Percentiles rank a stretch among this genome's conserved stretches.
These are phyloP conservation scores for Waitea zeae DNA, from an alignment of 1,284 basidiomycete species.

Conservation along the genomic window DNA sequence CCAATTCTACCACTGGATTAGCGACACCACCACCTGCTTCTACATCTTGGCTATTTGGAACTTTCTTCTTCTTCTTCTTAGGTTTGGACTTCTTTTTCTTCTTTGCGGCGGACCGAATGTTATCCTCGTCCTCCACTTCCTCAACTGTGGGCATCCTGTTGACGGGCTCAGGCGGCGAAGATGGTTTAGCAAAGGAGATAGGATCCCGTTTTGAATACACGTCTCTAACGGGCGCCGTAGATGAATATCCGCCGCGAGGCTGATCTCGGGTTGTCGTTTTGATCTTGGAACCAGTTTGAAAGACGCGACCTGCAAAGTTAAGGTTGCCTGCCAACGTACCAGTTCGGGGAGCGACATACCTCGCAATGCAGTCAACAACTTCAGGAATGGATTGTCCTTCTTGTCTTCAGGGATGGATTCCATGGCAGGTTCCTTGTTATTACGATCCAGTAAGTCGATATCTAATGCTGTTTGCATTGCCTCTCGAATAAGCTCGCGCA, in stretches of 20 bases:
- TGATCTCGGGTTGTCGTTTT: conserved; percentile 18
- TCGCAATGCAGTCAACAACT: conserved; percentile 49
- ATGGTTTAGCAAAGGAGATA: conserved; percentile 1
- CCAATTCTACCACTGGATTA: conserved; percentile 1
- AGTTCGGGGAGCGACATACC: conserved; percentile 24
- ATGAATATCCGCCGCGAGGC: conserved; percentile 11
- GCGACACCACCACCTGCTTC: conserved; percentile 4
- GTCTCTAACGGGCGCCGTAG: conserved; percentile 6
- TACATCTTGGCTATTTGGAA: conserved; percentile 12
- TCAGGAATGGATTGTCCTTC: conserved; percentile 58
- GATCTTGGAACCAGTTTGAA: conserved; percentile 43
- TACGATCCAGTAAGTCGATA: conserved; percentile 34
- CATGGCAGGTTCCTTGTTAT: conserved; percentile 19
- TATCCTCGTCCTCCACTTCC: conserved; percentile 51
- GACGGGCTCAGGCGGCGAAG: neutral
- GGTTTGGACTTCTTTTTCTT: conserved; percentile 57
- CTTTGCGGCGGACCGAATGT: conserved; percentile 12
- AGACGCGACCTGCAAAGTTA: conserved; percentile 39
- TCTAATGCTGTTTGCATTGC: conserved; percentile 53
- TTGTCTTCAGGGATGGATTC: conserved; percentile 28
- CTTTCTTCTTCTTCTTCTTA: conserved; percentile 50
- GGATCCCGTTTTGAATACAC: conserved; percentile 3
- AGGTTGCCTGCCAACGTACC: neutral
- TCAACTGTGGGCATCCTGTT: conserved; percentile 26
- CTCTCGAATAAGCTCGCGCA: conserved; percentile 40